Conservation (phyloP, 768 basidiomycete species). For the Amyloporia xantha region DNA sequence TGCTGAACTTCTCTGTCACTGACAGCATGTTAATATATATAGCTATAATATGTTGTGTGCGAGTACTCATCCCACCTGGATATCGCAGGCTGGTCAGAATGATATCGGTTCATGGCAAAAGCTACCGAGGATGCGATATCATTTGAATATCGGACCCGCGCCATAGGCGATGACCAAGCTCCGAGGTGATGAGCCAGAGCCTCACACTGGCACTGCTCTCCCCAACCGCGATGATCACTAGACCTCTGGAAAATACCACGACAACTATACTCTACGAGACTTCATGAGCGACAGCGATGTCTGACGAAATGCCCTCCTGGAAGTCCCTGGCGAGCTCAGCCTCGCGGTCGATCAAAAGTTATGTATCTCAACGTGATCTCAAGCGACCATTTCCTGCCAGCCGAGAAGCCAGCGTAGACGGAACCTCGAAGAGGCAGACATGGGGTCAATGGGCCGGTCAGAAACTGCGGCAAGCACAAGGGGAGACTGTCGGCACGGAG, state of each 20-base stretch:
- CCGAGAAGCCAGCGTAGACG: constrained; percentile 1
- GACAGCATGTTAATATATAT: no score
- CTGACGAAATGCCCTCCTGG: constrained; percentile 28
- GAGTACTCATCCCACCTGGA: no score
- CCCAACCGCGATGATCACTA: no score
- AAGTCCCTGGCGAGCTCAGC: constrained; percentile 25
- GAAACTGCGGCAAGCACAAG: constrained; percentile 26
- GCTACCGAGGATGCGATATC: no score
- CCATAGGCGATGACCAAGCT: not conserved
- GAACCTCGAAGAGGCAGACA: constrained; percentile 29
- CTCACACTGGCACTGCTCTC: not conserved
- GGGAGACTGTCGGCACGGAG: constrained; percentile 29
- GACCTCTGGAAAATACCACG: no score
- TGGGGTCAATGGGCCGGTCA: constrained; percentile 64
- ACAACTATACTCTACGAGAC: not conserved
- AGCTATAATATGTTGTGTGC: no score
- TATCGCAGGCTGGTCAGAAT: no score
- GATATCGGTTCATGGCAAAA: no score
- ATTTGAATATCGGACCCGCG: not conserved
- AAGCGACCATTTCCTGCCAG: constrained; percentile 19
- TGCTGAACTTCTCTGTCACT: no score
- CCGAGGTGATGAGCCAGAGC: not conserved
- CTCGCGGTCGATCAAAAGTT: constrained; percentile 40
- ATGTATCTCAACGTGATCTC: constrained; percentile 40
- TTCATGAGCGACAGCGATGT: constrained; percentile 9